Base-by-base conservation (phyloP, 345 rosid genomes). In the Lepidium aucheri region DNA sequence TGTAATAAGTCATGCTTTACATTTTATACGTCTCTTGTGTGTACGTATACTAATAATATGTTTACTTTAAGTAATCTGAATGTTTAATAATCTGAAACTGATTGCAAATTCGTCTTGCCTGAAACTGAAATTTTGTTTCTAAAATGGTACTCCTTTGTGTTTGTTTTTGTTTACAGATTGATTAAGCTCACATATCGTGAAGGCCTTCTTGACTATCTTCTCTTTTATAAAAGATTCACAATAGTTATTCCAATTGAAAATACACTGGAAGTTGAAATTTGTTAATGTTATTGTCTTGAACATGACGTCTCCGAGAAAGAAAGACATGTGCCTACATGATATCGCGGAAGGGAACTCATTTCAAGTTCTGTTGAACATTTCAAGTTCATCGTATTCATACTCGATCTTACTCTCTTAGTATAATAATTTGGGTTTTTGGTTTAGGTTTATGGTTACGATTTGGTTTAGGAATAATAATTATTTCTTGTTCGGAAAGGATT, bases 131-230 rank as follows among this genome's bases (percentile, higher is more conserved):
- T 16, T 51, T 44, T 40, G 44, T 5, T 40, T 16, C 16, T 28
- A 9, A 65, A 51, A 26, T 15, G n/a, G 15, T 45, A 6, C 16
- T 18, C 51, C 45, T 60, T 67, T 65, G 57, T 36, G 39, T 32
- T 58, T 4, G 16, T 17, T 76, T 60, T 43, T 56, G 38, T 75
- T 15, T 77, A 83, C 96, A 94, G 99, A 90, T 94, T 69, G 99
- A 95, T 82, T 91, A 81, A 80, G 76, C 71, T 83, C 96, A 0
- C 99, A 95, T 60, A 87, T 95, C 67, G 81, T 91, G 40, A 89
- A 79, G 76, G 85, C 84, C 67, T 95, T 76, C 83, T 77, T 91
- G 81, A 95, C 91, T 71, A 55, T 95, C 68, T 98, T 91, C 84
- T 41, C 28, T 36, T 10, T 35, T 52, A 53, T 72, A 51, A 11